Evolutionary conservation across 768 basidiomycete genomes (phyloP).

Genomic region (Auricularia heimuer): DNA sequence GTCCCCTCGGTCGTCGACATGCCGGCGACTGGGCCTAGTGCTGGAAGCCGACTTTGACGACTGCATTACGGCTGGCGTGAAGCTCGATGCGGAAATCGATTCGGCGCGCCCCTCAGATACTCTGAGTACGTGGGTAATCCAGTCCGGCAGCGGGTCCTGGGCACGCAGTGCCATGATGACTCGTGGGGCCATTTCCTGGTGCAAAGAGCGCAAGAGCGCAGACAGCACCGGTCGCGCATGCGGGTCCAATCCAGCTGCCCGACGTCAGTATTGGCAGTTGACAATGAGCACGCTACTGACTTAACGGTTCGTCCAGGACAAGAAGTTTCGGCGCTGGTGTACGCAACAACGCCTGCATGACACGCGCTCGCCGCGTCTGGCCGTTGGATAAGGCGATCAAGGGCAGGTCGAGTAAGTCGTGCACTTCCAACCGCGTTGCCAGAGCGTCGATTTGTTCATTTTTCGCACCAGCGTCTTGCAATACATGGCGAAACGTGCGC

Average conservation of each 20-base stretch:
- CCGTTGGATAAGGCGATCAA: slow-evolving; percentile 83
- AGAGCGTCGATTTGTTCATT: slow-evolving; percentile 40
- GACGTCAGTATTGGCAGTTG: not conserved
- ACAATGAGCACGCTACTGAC: slow-evolving; percentile 38
- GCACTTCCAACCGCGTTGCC: slow-evolving; percentile 47
- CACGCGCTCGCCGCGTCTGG: slow-evolving; percentile 79
- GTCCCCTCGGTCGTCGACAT: slow-evolving; percentile 15
- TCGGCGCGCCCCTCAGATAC: slow-evolving; percentile 39
- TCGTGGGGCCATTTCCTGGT: slow-evolving; percentile 39
- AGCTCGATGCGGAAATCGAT: slow-evolving; percentile 40
- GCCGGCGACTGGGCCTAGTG: not conserved
- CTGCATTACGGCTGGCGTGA: slow-evolving; percentile 23
- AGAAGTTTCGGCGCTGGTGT: slow-evolving; percentile 51
- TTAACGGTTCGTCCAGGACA: slow-evolving; percentile 81
- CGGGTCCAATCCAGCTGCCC: slow-evolving; percentile 66
- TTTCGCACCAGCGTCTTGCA: slow-evolving; percentile 26
- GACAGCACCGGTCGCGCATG: slow-evolving; percentile 47
- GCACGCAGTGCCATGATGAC: slow-evolving; percentile 56
- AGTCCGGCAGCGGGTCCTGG: slow-evolving; percentile 65
- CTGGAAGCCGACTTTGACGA: slow-evolving; percentile 7
- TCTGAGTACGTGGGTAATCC: slow-evolving; percentile 58
- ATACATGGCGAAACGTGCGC: slow-evolving; percentile 60
- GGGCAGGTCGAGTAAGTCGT: slow-evolving; percentile 66
- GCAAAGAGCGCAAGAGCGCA: slow-evolving; percentile 44
- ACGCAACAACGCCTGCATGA: slow-evolving; percentile 63